Evolutionary conservation across 2,329 filamentous ascomycete species (phyloP).

Genomic region (Blastomyces gilchristii): DNA sequence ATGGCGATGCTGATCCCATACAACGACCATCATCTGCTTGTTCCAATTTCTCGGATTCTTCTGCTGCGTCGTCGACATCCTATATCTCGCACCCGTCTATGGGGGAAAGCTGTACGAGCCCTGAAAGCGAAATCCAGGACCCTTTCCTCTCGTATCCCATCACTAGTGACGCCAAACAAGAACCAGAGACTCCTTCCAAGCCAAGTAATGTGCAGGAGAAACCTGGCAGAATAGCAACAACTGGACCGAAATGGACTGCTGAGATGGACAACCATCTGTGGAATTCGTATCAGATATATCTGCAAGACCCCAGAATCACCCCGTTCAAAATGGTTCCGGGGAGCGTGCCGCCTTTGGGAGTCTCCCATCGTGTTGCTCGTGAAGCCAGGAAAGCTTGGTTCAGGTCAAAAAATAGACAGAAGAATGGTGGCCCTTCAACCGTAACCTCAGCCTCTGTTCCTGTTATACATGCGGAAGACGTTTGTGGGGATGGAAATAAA

Average conservation of each 20-base stretch:
- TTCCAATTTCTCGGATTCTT: constrained; percentile 53
- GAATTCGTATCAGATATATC: constrained; percentile 55
- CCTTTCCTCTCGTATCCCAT: constrained; percentile 42
- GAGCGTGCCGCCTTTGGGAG: constrained; percentile 52
- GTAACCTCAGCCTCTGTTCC: background rate
- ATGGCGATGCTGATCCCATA: constrained; percentile 33
- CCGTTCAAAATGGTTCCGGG: constrained; percentile 58
- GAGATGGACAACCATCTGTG: constrained; percentile 58
- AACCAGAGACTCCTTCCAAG: constrained; percentile 31
- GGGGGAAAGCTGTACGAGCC: constrained; percentile 51
- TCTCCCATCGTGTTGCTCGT: constrained; percentile 53
- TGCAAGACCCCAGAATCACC: constrained; percentile 56
- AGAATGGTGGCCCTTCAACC: background rate
- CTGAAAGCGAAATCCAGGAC: constrained; percentile 49
- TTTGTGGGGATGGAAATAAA: constrained; percentile 5
- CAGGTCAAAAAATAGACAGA: constrained; percentile 31
- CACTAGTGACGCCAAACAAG: constrained; percentile 27
- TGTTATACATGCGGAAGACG: constrained; percentile 4
- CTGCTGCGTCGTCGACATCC: constrained; percentile 49
- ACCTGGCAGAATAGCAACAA: constrained; percentile 18
- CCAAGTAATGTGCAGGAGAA: constrained; percentile 22
- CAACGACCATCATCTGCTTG: constrained; percentile 48
- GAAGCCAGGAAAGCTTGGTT: constrained; percentile 53
- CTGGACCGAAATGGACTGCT: constrained; percentile 42
- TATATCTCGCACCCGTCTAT: constrained; percentile 47